Conservation (phyloP, 1,284 basidiomycete genomes). For the Mycena sp. region DNA sequence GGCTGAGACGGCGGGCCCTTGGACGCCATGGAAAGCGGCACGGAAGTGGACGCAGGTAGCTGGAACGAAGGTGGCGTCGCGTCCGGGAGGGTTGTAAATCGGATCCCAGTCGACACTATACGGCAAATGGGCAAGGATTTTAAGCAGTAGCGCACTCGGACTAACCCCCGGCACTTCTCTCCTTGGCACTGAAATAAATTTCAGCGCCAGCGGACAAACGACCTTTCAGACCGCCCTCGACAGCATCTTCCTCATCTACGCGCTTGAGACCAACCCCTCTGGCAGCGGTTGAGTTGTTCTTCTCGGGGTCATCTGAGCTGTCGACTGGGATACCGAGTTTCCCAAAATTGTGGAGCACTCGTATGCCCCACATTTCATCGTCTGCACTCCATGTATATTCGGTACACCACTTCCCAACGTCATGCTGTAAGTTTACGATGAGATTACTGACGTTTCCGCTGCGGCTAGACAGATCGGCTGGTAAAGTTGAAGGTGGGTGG, state of each 20-base stretch:
- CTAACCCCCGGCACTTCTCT: slow-evolving; percentile 91
- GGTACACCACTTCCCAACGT: slow-evolving; percentile 91
- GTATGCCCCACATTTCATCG: slow-evolving; percentile 91
- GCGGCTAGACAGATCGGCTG: slow-evolving; percentile 54
- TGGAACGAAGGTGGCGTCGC: slow-evolving; percentile 72
- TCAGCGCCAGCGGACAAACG: slow-evolving; percentile 94
- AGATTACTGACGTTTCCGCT: slow-evolving; percentile 73
- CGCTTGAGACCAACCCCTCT: slow-evolving; percentile 58
- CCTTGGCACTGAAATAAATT: slow-evolving; percentile 92
- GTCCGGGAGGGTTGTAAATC: slow-evolving; percentile 91
- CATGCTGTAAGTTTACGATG: slow-evolving; percentile 91
- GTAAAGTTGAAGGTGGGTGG: slow-evolving; percentile 64
- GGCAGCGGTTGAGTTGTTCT: slow-evolving; percentile 26
- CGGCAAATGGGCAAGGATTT: slow-evolving; percentile 1
- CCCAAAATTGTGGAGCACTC: slow-evolving; percentile 95
- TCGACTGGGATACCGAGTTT: slow-evolving; percentile 51
- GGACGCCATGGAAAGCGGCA: slow-evolving; percentile 42
- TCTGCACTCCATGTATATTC: slow-evolving; percentile 97
- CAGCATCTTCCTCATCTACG: slow-evolving; percentile 90
- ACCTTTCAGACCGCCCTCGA: slow-evolving; percentile 90
- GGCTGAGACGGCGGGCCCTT: slow-evolving; percentile 66
- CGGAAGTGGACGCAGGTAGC: slow-evolving; percentile 50
- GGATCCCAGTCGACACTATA: slow-evolving; percentile 90
- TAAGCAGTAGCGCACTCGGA: slow-evolving; percentile 24
- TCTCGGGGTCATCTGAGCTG: slow-evolving; percentile 45